Percentiles rank a stretch among this genome's conserved stretches.
phyloP scores from a whole-genome alignment of 2,329 filamentous ascomycete species.

The Aureobasidium sp. region DNA sequence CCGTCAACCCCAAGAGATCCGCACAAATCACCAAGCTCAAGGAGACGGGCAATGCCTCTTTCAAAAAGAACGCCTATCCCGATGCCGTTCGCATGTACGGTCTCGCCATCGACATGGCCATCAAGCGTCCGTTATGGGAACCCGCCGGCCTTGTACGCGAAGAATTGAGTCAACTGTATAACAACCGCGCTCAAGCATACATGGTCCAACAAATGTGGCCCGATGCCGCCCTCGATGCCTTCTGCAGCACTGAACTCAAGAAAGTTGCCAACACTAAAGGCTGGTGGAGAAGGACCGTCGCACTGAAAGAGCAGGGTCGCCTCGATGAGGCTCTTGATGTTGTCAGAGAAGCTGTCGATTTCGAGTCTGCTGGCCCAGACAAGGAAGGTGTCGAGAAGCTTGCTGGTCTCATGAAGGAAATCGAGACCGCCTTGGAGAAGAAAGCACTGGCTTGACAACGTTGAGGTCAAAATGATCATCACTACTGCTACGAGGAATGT shows the following conservation, averaged over 20 bases:
- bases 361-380: conserved; percentile 58
- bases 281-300: conserved; percentile 84
- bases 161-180: conserved; percentile 71
- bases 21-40: conserved; percentile 85
- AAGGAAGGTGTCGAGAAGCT: conserved; percentile 21
- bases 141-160: conserved; percentile 75
- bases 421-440: conserved; percentile 17
- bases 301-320: conserved; percentile 83
- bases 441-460: conserved; percentile 11
- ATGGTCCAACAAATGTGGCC: conserved; percentile 79
- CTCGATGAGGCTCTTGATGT: conserved; percentile 75
- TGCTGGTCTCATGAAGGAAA: conserved; percentile 17
- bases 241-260: conserved; percentile 82
- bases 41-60: conserved; percentile 75
- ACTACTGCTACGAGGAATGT: neutral
- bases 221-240: conserved; percentile 79
- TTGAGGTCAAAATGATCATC: neutral
- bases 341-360: conserved; percentile 70
- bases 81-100: conserved; percentile 78
- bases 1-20: conserved; percentile 85
- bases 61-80: conserved; percentile 66
- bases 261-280: conserved; percentile 83
- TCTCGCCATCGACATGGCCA: conserved; percentile 84
- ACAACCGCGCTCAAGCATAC: conserved; percentile 83
- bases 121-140: conserved; percentile 79